Percentiles rank a stretch among this genome's conserved stretches.
Evolutionary conservation across 2,329 filamentous ascomycete genomes (phyloP).

Genomic region (Aspergillus brunneoviolaceus): DNA sequence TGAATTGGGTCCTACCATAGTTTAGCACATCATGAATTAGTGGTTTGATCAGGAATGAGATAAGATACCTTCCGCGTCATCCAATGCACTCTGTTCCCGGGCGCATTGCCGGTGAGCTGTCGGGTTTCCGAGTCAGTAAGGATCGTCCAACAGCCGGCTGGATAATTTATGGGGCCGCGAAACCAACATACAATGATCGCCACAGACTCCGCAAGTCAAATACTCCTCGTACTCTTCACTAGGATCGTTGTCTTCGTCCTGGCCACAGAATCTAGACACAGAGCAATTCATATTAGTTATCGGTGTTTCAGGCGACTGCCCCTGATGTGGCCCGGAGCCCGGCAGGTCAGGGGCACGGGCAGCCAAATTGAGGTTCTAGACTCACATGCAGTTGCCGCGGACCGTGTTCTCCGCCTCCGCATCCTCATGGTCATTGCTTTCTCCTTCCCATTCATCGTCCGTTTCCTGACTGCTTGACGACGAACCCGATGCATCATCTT

Average conservation of each 20-base stretch:
- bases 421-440: conserved; percentile 48
- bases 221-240: conserved; percentile 78
- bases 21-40: conserved; percentile 2
- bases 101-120: conserved; percentile 91
- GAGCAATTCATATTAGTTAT: background rate
- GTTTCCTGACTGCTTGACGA: conserved; percentile 55
- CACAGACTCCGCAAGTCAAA: conserved; percentile 73
- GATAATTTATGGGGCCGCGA: conserved; percentile 23
- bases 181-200: conserved; percentile 71
- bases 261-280: conserved; percentile 70
- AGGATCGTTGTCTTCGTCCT: conserved; percentile 79
- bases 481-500: conserved; percentile 37
- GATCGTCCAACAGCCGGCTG: conserved; percentile 23
- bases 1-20: conserved; percentile 50
- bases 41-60: background rate
- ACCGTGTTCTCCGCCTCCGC: conserved; percentile 47
- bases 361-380: conserved; percentile 9
- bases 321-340: background rate
- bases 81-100: conserved; percentile 65
- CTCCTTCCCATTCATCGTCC: conserved; percentile 54
- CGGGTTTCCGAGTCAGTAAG: conserved; percentile 46
- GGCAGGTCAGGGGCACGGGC: background rate
- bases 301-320: too few relatives aligned
- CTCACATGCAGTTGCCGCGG: conserved; percentile 64
- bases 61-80: conserved; percentile 60